Evolutionary conservation across 441 rosid genomes (phyloP).

Genomic region (Corymbia calophylla): DNA sequence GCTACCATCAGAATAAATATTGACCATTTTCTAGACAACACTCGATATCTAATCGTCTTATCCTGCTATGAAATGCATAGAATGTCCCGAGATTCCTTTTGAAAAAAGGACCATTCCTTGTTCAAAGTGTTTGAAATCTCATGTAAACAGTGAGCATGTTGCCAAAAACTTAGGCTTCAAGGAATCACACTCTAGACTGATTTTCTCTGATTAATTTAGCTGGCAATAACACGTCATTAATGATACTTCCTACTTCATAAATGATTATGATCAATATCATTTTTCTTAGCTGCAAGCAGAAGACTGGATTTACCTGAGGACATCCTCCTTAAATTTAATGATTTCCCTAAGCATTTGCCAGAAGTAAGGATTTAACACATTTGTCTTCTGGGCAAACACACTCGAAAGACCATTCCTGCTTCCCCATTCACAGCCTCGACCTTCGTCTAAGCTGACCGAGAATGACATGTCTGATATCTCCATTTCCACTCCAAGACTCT

Average conservation of each 20-base stretch:
- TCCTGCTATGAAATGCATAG: background rate
- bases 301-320: constrained; percentile 21
- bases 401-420: constrained; percentile 69
- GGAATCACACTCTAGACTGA: background rate
- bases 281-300: background rate
- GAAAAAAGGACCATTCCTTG: background rate
- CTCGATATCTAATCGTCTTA: background rate
- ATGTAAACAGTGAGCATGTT: background rate
- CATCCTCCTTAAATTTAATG: constrained; percentile 64
- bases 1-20: background rate
- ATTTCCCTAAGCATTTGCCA: constrained; percentile 84
- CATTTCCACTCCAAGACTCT: constrained; percentile 78
- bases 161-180: background rate
- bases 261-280: background rate
- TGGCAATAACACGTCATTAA: background rate
- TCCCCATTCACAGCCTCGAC: constrained; percentile 89
- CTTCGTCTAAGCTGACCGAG: constrained; percentile 71
- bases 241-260: background rate
- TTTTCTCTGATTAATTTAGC: background rate
- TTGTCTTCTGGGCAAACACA: constrained; percentile 76
- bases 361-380: constrained; percentile 56
- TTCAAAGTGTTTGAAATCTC: background rate
- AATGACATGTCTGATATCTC: constrained; percentile 85
- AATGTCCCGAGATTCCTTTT: background rate
- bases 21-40: background rate